Evolutionary conservation across 805 yeast genomes (phyloP).

Genomic region (Ogataea populi-albae): DNA sequence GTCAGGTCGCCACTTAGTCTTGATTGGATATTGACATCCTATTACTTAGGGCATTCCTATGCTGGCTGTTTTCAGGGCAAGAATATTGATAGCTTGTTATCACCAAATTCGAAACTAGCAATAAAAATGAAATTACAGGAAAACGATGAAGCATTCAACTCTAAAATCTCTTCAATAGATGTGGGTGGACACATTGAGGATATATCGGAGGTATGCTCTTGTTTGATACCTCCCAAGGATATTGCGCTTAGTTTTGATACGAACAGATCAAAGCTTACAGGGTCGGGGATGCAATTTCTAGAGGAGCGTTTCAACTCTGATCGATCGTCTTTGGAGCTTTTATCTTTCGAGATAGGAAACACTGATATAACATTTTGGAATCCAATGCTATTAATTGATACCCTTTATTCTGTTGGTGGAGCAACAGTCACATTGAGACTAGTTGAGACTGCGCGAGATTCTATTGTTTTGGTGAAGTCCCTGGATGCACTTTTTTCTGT

Average conservation of each 20-base stretch:
- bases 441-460: constrained; percentile 42
- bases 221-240: constrained; percentile 1
- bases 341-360: not conserved
- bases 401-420: constrained; percentile 50
- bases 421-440: constrained; percentile 43
- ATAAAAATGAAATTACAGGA: constrained; percentile 27
- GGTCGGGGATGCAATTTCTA: not conserved
- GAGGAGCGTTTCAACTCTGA: not conserved
- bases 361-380: constrained; percentile 13
- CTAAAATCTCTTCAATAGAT: not conserved
- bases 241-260: constrained; percentile 24
- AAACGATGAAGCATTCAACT: constrained; percentile 6
- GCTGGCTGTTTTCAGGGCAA: constrained; percentile 41
- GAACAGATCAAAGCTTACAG: constrained; percentile 5
- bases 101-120: constrained; percentile 28
- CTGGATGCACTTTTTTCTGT: constrained; percentile 42
- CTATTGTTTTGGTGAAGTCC: constrained; percentile 32
- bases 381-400: constrained; percentile 12
- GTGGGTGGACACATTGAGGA: no score
- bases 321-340: no score
- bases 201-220: no score
- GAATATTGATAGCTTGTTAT: constrained; percentile 39
- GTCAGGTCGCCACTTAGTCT: constrained; percentile 36
- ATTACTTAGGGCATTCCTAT: constrained; percentile 49
- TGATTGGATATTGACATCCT: constrained; percentile 53